Base-by-base conservation (phyloP, 2,329 filamentous ascomycete genomes). In the Diplodia seriata region DNA sequence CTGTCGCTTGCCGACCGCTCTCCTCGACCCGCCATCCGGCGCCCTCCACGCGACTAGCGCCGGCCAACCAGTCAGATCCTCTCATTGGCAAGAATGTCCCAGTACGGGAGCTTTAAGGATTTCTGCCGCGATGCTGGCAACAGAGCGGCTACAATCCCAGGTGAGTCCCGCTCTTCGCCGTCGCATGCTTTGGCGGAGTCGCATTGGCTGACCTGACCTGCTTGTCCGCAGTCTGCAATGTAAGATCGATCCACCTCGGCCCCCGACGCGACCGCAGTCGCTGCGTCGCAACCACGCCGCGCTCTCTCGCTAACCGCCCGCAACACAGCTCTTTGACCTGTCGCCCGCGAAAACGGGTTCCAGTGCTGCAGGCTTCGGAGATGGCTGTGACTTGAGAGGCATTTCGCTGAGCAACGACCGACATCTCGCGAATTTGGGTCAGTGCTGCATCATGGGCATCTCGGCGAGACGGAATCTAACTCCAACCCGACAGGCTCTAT, bases 351-450 rank as follows among this genome's bases (percentile, higher is more conserved):
- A 63, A 38, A 33, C 7, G 5, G 43, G 43, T 6, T 49, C 56
- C 23, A 20, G 12, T n/a, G 47, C 59, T 31, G 23, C n/a, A 0
- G 59, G 59, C 47, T 63, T 51, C 47, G 31, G 18, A 7, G 9
- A 9, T 69, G 91, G 91, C 71, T 98, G 94, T 79, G 80, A 88
- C 68, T 83, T 98, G 72, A 85, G 73, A 33, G 94, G 94, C 71
- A 95, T 98, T 72, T 75, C 85, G 9, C 81, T 97, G 71, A 87
- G 88, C 72, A 84, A 84, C 73, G 87, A 82, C 66, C 83, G 86
- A 71, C 81, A 91, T 74, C 82, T 99, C 49, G 91, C 90, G 43
- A 99, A 99, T 76, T 78, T 99, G 72, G 95, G 91, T 92, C 80
- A 74, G 87, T 83, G 38, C n/a, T 65, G 33, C 65, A 51, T 29